phyloP scores from a whole-genome alignment of 345 rosid species.

The Gossypioides kirkii region DNA sequence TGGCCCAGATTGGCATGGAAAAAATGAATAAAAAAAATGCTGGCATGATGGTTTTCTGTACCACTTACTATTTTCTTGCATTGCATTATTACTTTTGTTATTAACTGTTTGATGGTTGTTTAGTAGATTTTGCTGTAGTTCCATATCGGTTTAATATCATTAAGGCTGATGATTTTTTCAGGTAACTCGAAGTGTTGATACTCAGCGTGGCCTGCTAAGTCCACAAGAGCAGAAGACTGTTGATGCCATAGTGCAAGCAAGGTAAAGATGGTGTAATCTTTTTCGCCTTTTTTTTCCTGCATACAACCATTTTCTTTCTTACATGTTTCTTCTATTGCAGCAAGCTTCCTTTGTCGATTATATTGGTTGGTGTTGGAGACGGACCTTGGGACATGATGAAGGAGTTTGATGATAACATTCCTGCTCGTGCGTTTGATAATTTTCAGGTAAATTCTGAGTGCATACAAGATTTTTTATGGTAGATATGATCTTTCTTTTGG shows the following conservation, averaged over 20 bases:
- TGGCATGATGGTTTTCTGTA: neutral
- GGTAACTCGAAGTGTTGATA: constrained; percentile 94
- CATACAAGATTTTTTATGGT: neutral
- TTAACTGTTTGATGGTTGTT: neutral
- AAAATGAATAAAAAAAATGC: neutral
- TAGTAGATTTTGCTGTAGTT: neutral
- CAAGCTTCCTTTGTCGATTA: constrained; percentile 77
- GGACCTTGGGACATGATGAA: constrained; percentile 99
- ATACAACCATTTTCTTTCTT: constrained; percentile 2
- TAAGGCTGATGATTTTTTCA: constrained; percentile 24
- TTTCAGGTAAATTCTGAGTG: constrained; percentile 59
- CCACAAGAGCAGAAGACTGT: constrained; percentile 93
- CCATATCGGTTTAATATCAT: neutral
- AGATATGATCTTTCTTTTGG: neutral
- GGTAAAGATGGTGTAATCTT: constrained; percentile 33
- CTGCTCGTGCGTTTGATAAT: constrained; percentile 89
- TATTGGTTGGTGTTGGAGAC: constrained; percentile 94
- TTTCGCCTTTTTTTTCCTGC: constrained; percentile 5
- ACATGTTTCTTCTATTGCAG: constrained; percentile 32
- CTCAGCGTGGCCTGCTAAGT: constrained; percentile 61
- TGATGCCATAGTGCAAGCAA: constrained; percentile 88
- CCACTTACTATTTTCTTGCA: neutral
- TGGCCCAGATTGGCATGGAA: neutral
- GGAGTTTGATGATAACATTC: constrained; percentile 95
- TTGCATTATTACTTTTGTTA: neutral